These are phyloP conservation scores for Pugionium dolabratum DNA, from an alignment of 345 rosid species.

Conservation along the genomic window DNA sequence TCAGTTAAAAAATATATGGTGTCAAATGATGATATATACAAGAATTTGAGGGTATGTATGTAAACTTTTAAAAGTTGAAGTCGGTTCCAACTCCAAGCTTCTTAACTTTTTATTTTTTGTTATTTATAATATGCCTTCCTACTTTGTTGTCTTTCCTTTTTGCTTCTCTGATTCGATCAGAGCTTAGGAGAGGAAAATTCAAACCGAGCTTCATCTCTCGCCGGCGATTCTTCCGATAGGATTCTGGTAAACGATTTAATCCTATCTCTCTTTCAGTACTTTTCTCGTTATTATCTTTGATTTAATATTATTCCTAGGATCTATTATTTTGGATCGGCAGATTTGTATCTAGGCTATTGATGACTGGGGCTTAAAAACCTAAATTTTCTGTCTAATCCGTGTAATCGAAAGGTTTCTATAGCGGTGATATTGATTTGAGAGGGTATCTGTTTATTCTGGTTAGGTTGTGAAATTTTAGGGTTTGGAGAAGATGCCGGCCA, in stretches of 20 bases:
- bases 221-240: neutral
- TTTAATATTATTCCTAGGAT: slow-evolving; percentile 22
- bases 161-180: slow-evolving; percentile 13
- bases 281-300: neutral
- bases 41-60: neutral
- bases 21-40: neutral
- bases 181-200: neutral
- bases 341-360: neutral
- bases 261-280: neutral
- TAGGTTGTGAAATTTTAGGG: slow-evolving; percentile 32
- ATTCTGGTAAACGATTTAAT: slow-evolving; percentile 21
- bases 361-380: neutral
- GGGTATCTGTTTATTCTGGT: neutral
- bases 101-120: no score
- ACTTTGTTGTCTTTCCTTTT: neutral
- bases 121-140: neutral
- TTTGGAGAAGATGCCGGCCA: slow-evolving; percentile 85
- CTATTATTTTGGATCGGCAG: neutral
- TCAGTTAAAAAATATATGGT: neutral
- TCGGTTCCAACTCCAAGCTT: neutral
- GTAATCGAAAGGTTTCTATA: neutral
- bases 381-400: neutral
- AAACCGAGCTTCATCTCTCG: slow-evolving; percentile 14
- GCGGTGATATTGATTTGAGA: neutral
- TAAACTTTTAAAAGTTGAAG: neutral